These are phyloP conservation scores for Botrytis fabae DNA, from an alignment of 2,329 filamentous ascomycete genomes.

Conservation along the genomic window DNA sequence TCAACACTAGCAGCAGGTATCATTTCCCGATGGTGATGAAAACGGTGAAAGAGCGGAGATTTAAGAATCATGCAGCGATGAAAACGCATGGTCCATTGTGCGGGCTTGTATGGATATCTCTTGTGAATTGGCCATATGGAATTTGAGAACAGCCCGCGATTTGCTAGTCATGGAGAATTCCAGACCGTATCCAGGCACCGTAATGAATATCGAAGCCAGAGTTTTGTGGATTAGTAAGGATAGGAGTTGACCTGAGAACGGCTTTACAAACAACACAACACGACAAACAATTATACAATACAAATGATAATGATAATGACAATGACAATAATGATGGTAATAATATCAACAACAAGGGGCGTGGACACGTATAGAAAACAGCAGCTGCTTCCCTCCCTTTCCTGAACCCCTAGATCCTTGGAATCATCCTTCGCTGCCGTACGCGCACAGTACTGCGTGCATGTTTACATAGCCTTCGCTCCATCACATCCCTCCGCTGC, in stretches of 20 bases:
- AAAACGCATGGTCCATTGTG: constrained; percentile 4
- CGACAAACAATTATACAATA: background rate
- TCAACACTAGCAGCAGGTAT: background rate
- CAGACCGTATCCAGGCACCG: background rate
- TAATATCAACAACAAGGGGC: background rate
- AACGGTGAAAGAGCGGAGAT: constrained; percentile 17
- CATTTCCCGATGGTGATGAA: constrained; percentile 1
- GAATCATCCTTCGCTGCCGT: background rate
- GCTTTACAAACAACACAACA: background rate
- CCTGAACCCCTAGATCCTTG: background rate
- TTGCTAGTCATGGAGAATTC: background rate
- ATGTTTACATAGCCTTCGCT: background rate
- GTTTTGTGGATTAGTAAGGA: background rate
- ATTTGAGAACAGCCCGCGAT: background rate
- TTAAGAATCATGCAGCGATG: constrained; percentile 9
- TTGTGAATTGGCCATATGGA: background rate
- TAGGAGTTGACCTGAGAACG: background rate
- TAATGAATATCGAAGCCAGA: constrained; percentile 1
- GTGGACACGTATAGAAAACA: constrained; percentile 13
- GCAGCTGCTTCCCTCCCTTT: background rate
- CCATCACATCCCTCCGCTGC: background rate
- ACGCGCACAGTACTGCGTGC: background rate
- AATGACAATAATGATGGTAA: background rate
- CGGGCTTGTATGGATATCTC: background rate
- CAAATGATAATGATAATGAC: background rate